phyloP scores from a whole-genome alignment of 129 eudicot species.

The Calendula officinalis region DNA sequence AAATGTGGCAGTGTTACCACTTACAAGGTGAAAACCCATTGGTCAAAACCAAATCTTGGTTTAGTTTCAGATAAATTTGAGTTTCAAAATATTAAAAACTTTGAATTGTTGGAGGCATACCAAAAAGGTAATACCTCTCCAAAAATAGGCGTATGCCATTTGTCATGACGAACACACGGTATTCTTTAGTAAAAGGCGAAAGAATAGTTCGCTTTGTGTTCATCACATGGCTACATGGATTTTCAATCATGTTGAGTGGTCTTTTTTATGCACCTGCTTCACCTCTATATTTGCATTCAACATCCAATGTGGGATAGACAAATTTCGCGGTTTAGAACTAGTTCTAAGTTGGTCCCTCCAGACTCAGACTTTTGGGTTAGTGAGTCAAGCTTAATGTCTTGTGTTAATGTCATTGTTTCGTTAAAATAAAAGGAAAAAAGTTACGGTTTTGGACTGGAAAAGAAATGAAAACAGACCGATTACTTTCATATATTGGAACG shows the following conservation, averaged over 20 bases:
- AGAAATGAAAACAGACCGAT: too few species aligned
- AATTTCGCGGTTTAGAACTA: too few species aligned
- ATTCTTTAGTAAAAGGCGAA: slow-evolving; percentile 99
- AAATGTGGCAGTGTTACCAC: too few species aligned
- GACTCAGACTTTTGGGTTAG: not conserved
- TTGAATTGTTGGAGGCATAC: not conserved
- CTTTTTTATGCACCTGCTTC: not conserved
- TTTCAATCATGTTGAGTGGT: not conserved
- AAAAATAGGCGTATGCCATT: not conserved
- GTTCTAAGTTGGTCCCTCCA: not conserved
- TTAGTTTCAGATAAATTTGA: not conserved
- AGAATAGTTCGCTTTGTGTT: slow-evolving; percentile 90
- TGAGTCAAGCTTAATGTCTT: too few species aligned
- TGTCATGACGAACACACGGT: slow-evolving; percentile 43
- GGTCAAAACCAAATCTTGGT: too few species aligned
- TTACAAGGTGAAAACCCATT: too few species aligned
- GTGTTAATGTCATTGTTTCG: too few species aligned
- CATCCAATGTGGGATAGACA: not conserved
- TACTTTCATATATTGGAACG: too few species aligned
- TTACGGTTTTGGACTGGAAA: too few species aligned
- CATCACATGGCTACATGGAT: slow-evolving; percentile 56
- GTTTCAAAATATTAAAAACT: not conserved
- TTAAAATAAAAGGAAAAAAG: too few species aligned
- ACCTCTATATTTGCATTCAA: not conserved
- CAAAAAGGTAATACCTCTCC: not conserved